Percentiles rank a stretch among this genome's conserved stretches.
Conservation (phyloP, 164 flowering plant genomes). For the Chimonanthus praecox region DNA sequence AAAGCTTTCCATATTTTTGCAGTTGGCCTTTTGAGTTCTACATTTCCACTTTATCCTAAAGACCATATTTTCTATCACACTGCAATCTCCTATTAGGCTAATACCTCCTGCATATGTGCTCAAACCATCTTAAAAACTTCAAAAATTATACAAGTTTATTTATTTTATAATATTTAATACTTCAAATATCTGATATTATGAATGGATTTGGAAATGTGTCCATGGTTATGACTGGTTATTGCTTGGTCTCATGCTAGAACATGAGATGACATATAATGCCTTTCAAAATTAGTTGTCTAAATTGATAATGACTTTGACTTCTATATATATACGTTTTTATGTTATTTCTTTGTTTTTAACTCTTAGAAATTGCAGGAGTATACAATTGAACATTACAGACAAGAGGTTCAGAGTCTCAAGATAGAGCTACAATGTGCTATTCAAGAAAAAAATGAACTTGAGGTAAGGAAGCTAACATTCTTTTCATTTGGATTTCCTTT, state of each 20-base stretch:
- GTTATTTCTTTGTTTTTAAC: not conserved
- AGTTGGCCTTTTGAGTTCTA: too few relatives aligned
- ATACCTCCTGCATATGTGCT: too few relatives aligned
- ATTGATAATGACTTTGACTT: not conserved
- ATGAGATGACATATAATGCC: too few relatives aligned
- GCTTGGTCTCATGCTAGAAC: not conserved
- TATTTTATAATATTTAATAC: too few relatives aligned
- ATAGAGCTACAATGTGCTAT: conserved; percentile 46
- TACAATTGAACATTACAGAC: conserved; percentile 31
- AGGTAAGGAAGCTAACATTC: conserved; percentile 40
- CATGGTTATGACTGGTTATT: not conserved
- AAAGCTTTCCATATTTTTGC: too few relatives aligned
- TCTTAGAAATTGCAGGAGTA: conserved; percentile 32
- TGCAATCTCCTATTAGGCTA: too few relatives aligned
- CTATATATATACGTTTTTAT: conserved; percentile 1
- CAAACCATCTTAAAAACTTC: too few relatives aligned
- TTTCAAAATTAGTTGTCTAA: not conserved
- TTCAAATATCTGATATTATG: not conserved
- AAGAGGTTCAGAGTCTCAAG: conserved; percentile 52
- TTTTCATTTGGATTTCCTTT: not conserved
- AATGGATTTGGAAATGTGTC: not conserved
- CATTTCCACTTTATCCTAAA: too few relatives aligned
- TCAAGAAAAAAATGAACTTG: conserved; percentile 58
- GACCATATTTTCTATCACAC: too few relatives aligned
- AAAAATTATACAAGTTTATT: not conserved